Evolutionary conservation across 2,329 filamentous ascomycete species (phyloP).

Genomic region (Aspergillus niger): DNA sequence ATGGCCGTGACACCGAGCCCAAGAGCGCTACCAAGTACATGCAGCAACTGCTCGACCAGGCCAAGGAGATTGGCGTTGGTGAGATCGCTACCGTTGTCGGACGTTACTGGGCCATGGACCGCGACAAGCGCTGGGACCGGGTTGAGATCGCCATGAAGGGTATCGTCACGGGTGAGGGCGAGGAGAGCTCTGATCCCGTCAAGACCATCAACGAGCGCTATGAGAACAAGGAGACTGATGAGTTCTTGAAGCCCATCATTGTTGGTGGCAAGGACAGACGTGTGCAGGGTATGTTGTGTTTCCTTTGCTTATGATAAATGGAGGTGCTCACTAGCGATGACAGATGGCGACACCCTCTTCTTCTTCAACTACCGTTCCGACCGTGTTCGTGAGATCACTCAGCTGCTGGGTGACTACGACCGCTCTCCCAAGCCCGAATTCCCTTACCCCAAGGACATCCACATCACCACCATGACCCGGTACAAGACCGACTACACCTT

Average conservation of each 20-base stretch:
- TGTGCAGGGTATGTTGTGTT: constrained; percentile 67
- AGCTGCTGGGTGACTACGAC: constrained; percentile 89
- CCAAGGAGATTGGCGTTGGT: constrained; percentile 80
- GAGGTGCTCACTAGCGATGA: constrained; percentile 21
- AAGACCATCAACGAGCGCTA: constrained; percentile 86
- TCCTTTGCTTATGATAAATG: not conserved
- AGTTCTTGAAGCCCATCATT: constrained; percentile 98
- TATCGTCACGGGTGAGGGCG: constrained; percentile 81
- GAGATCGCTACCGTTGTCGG: constrained; percentile 92
- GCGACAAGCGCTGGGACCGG: constrained; percentile 98
- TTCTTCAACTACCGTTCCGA: constrained; percentile 99
- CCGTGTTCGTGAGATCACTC: constrained; percentile 92
- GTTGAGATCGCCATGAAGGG: constrained; percentile 88
- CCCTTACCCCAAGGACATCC: constrained; percentile 84
- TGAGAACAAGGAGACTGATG: constrained; percentile 83
- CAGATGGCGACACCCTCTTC: constrained; percentile 91
- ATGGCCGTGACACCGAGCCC: constrained; percentile 96
- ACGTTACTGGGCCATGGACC: constrained; percentile 98
- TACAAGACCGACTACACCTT: constrained; percentile 97
- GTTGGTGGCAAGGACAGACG: constrained; percentile 82
- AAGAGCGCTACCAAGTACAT: constrained; percentile 89
- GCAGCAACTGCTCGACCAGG: constrained; percentile 77
- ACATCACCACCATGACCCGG: constrained; percentile 94
- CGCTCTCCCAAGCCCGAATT: constrained; percentile 89
- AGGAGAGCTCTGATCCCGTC: constrained; percentile 80